Evolutionary conservation across 495 filamentous ascomycete genomes (phyloP), one percentile per base, ranked within the genome.

Genomic region (Physcia stellaris): DNA sequence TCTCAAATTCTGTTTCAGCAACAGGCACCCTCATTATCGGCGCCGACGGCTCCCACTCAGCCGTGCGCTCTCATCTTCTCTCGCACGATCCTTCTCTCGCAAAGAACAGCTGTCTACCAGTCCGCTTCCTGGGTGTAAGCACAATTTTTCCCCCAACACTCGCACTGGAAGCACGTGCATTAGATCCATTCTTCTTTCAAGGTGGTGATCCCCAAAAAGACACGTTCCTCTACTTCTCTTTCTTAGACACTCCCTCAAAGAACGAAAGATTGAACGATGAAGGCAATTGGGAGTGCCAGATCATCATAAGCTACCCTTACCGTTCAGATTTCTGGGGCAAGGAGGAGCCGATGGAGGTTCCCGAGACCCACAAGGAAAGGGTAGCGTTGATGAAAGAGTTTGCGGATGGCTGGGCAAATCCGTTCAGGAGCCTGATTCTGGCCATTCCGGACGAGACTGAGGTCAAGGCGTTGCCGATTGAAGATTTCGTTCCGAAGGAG

Each of bases 141-240:
- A 50, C 63, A 1, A 42, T 54, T 2, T 65, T 74, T 23, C 57
- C 59, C 0, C 40, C 54, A 0, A 54, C 54, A 29, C 54, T 68
- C 31, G 51, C 63, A 23, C 49, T 52, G 1, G 59, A 59, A 4
- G 59, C 69, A 20, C 52, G 63, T 12, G 55, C 54, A 3, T 62
- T 77, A 13, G 73, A 79, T 35, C 72, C 74, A 1, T 68, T 67
- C 18, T 70, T 80, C 28, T 70, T 79, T 32, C 73, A 79, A 34
- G 73, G 74, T 1, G 61, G 65, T 3, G 63, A 77, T 35, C 73
- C 76, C 0, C 54, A 60, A 10, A 68, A 74, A 9, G 57, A 69
- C 19, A 60, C 67, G 4, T 79, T 68, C 49, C 40, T 77, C 1
- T 78, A 65, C 51, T 75, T 70, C 44, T 67, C 66, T 15, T 61